A percentile compares a stretch with the other conserved stretches of the same genome.
Conservation (phyloP, 169 alveolate species). For the Plasmodium gaboni region DNA sequence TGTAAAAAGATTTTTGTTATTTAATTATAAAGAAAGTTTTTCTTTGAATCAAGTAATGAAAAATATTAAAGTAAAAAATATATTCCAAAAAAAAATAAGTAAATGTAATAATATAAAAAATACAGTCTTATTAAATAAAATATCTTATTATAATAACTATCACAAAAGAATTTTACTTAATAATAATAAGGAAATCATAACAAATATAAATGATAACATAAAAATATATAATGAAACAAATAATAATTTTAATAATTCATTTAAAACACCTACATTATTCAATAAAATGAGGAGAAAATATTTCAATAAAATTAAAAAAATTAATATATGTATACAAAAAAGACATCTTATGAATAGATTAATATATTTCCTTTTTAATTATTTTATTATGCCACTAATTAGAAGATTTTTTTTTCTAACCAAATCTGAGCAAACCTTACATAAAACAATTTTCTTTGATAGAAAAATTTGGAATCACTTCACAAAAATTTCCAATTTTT, state of each 20-base stretch:
- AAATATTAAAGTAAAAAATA: conserved; percentile 38
- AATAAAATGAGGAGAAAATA: conserved; percentile 26
- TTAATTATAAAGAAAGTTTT: conserved; percentile 67
- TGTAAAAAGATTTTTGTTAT: conserved; percentile 62
- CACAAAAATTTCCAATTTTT: conserved; percentile 65
- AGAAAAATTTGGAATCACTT: conserved; percentile 60
- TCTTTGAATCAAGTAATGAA: conserved; percentile 72
- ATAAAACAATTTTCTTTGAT: conserved; percentile 64
- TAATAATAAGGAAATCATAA: neutral
- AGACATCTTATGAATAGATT: conserved; percentile 66
- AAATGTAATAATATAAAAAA: neutral
- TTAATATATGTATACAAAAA: conserved; percentile 25
- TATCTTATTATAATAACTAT: neutral
- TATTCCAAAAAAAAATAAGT: conserved; percentile 24
- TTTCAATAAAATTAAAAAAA: conserved; percentile 39
- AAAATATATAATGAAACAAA: neutral
- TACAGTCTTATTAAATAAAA: too few species aligned
- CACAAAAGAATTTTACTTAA: neutral
- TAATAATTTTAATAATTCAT: neutral
- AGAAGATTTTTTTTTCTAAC: conserved; percentile 66
- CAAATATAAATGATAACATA: neutral
- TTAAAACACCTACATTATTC: conserved; percentile 4
- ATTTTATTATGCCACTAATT: conserved; percentile 71
- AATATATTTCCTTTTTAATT: conserved; percentile 71
- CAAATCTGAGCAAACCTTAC: conserved; percentile 62